Conservation (phyloP, 441 rosid genomes). For the Rhodomyrtus psidioides region DNA sequence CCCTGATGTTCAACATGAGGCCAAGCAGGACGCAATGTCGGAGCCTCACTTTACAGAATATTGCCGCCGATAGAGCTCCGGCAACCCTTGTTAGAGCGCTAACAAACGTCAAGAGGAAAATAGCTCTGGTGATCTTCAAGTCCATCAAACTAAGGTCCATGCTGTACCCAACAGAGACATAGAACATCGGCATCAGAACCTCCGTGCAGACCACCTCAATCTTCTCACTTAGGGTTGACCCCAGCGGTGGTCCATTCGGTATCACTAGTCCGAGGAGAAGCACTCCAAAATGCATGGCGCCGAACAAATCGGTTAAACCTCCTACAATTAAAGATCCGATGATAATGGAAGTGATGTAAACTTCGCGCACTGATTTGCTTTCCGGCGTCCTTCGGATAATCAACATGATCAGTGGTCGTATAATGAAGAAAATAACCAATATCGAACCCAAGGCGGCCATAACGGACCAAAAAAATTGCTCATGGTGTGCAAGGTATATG, state of each 20-base stretch:
- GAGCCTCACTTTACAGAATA: background rate
- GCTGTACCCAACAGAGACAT: background rate
- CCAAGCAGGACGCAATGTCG: slow-evolving; percentile 1
- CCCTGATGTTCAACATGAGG: slow-evolving; percentile 11
- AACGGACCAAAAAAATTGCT: background rate
- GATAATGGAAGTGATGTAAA: background rate
- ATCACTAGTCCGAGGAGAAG: slow-evolving; percentile 11
- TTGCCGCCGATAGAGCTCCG: background rate
- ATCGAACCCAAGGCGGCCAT: background rate
- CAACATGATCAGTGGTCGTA: background rate
- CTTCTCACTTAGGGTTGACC: slow-evolving; percentile 8
- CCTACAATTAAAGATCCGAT: background rate
- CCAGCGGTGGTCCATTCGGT: slow-evolving; percentile 22
- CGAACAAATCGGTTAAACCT: background rate
- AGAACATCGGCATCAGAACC: slow-evolving; percentile 14
- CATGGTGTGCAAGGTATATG: background rate
- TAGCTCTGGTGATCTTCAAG: background rate
- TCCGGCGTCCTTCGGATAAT: slow-evolving; percentile 3
- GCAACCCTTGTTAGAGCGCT: background rate
- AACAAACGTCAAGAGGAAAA: background rate
- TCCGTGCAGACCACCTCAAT: slow-evolving; percentile 1
- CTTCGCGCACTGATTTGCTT: slow-evolving; percentile 6
- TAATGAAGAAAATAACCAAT: background rate
- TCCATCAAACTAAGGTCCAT: background rate
- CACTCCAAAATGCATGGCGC: background rate